Evolutionary conservation across 805 yeast species (phyloP).

Genomic region (Starmerella potacharoeniae): DNA sequence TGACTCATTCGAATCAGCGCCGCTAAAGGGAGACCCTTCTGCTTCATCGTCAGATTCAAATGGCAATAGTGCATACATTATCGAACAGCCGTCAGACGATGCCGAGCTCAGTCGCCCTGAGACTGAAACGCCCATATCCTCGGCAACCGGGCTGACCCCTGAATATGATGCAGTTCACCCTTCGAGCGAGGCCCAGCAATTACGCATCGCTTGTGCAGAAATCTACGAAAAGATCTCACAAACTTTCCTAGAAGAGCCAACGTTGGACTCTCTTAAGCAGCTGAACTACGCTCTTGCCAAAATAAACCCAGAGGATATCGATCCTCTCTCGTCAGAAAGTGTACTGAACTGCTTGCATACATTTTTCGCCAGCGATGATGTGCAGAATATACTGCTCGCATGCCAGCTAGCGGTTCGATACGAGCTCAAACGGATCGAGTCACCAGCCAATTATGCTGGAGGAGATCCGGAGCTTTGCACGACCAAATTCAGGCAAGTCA

Average conservation of each 20-base stretch:
- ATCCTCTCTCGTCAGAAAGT: not conserved
- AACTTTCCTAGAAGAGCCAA: not conserved
- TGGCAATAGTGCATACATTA: too few relatives aligned
- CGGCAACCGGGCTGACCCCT: not conserved
- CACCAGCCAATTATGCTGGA: not conserved
- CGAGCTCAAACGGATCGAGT: not conserved
- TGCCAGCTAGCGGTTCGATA: constrained; percentile 3
- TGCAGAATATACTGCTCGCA: not conserved
- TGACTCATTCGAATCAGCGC: not conserved
- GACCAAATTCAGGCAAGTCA: not conserved
- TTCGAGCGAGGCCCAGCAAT: not conserved
- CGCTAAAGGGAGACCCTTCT: too few relatives aligned
- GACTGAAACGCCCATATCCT: not conserved
- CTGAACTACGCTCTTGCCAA: constrained; percentile 1
- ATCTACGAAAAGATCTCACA: not conserved
- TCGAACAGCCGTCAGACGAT: too few relatives aligned
- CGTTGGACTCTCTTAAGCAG: not conserved
- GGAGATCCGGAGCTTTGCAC: constrained; percentile 1
- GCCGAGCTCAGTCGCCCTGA: not conserved
- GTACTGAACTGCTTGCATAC: not conserved
- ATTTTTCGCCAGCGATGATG: not conserved
- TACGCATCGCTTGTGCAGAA: not conserved
- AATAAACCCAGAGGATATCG: constrained; percentile 3
- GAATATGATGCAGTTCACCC: not conserved
- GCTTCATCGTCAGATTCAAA: too few relatives aligned